Conservation (phyloP, 1,284 basidiomycete species). For the Pseudozyma sp. region DNA sequence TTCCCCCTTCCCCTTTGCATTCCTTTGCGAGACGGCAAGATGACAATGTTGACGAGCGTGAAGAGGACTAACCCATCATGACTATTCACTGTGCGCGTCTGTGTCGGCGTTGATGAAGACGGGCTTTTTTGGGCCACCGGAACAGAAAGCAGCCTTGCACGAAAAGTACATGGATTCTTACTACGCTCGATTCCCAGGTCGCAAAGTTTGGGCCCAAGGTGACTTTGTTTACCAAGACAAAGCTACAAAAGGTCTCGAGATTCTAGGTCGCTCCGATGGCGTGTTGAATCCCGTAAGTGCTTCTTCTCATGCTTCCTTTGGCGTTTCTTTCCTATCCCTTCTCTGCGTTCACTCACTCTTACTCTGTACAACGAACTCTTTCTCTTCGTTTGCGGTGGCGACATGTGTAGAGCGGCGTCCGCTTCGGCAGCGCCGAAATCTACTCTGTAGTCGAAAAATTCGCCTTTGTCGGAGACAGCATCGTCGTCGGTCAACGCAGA, state of each 20-base stretch:
- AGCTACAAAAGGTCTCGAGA: conserved; percentile 76
- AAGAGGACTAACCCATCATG: not conserved
- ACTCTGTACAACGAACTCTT: not conserved
- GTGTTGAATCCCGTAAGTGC: conserved; percentile 73
- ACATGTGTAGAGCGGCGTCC: conserved; percentile 74
- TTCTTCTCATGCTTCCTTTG: not conserved
- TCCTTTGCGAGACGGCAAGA: not conserved
- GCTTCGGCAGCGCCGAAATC: conserved; percentile 85
- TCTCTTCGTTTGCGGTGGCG: not conserved
- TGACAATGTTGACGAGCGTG: not conserved
- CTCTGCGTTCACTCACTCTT: not conserved
- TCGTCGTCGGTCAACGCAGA: conserved; percentile 63
- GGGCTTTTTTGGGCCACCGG: conserved; percentile 43
- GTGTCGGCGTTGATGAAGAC: conserved; percentile 2
- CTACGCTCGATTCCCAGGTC: conserved; percentile 58
- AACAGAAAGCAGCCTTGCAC: conserved; percentile 57
- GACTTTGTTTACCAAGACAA: conserved; percentile 53
- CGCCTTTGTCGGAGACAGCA: conserved; percentile 60
- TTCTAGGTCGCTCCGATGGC: conserved; percentile 75
- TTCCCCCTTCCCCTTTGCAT: not conserved
- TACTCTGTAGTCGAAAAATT: conserved; percentile 77
- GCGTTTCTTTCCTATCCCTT: not conserved
- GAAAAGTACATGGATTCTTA: conserved; percentile 68
- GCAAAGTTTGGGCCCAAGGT: conserved; percentile 56
- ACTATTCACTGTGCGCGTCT: not conserved